Conservation (phyloP, 352 stramenopile genomes). For the Globisporangium spiculum region DNA sequence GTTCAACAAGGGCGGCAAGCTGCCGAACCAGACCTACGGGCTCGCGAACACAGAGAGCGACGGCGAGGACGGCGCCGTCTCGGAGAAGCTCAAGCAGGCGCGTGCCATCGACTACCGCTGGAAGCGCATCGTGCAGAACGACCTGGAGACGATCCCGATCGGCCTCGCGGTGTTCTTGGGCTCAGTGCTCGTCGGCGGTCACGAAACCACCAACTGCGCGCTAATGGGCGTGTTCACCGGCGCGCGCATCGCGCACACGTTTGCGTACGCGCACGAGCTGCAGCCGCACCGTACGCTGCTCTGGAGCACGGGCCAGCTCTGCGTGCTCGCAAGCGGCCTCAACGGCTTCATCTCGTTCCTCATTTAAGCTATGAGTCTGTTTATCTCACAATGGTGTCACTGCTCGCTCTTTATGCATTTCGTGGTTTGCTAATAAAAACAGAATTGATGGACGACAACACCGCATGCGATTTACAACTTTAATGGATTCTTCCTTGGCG, state of each 20-base stretch:
- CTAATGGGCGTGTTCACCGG: constrained; percentile 40
- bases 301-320: constrained; percentile 34
- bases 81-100: constrained; percentile 26
- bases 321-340: constrained; percentile 32
- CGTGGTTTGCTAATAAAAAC: no score
- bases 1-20: constrained; percentile 11
- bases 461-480: no score
- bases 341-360: constrained; percentile 39
- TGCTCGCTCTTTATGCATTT: not conserved
- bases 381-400: not conserved
- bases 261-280: constrained; percentile 40
- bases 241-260: constrained; percentile 37
- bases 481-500: no score
- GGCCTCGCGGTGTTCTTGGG: constrained; percentile 39
- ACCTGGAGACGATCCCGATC: constrained; percentile 46
- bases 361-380: not conserved
- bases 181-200: constrained; percentile 36
- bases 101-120: constrained; percentile 34
- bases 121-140: constrained; percentile 44
- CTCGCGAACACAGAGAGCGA: constrained; percentile 7
- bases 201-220: constrained; percentile 41
- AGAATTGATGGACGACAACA: no score
- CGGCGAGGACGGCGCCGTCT: constrained; percentile 32
- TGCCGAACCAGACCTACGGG: constrained; percentile 10
- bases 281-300: constrained; percentile 36